phyloP scores from a whole-genome alignment of 78 protist species.

The Dictyostelium firmibasis region DNA sequence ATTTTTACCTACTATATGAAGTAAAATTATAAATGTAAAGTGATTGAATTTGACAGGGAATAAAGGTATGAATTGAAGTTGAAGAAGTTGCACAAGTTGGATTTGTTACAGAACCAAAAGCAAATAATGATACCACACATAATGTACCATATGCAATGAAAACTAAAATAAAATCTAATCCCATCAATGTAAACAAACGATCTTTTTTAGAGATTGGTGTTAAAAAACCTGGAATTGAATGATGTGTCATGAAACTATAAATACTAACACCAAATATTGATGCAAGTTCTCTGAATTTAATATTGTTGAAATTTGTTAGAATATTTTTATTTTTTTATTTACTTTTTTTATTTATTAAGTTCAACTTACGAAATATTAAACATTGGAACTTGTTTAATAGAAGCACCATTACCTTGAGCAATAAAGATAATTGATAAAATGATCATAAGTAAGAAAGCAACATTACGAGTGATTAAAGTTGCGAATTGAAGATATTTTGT shows the following conservation, averaged over 20 bases:
- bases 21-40: slow-evolving; percentile 48
- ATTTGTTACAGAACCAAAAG: slow-evolving; percentile 76
- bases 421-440: slow-evolving; percentile 62
- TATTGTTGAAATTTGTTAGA: neutral
- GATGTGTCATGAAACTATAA: slow-evolving; percentile 89
- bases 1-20: slow-evolving; percentile 47
- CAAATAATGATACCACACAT: slow-evolving; percentile 77
- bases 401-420: slow-evolving; percentile 73
- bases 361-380: slow-evolving; percentile 37
- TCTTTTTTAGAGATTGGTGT: slow-evolving; percentile 81
- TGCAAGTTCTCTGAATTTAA: slow-evolving; percentile 15
- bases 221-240: slow-evolving; percentile 66
- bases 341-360: neutral
- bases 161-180: slow-evolving; percentile 63
- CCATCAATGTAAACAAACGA: slow-evolving; percentile 10
- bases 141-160: slow-evolving; percentile 61
- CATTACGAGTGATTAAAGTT: slow-evolving; percentile 72
- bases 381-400: neutral
- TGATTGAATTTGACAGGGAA: slow-evolving; percentile 73
- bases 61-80: slow-evolving; percentile 28
- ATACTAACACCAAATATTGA: slow-evolving; percentile 76
- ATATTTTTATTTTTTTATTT: neutral
- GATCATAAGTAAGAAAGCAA: slow-evolving; percentile 85
- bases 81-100: slow-evolving; percentile 7
- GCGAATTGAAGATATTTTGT: slow-evolving; percentile 82